Base-by-base conservation (phyloP, 2,329 filamentous ascomycete genomes). In the Trichothecium sympodiale region DNA sequence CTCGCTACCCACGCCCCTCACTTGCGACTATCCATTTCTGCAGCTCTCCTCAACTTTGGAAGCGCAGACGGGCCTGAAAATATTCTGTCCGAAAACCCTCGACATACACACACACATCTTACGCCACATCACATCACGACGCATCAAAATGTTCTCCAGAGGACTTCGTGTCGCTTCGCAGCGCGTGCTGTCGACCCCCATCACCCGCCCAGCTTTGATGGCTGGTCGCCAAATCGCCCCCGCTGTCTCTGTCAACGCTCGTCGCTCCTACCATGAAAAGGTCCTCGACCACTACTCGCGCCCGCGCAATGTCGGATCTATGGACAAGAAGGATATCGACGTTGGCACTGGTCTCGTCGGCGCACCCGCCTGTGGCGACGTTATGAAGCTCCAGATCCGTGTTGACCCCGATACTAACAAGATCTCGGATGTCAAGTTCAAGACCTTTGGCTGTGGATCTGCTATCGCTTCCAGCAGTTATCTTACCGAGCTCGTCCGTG, bases 401-500 rank as follows among this genome's bases (percentile, higher is more conserved):
- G 88, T 95, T 51, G 87, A 95, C 62, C 83, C 84, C 45, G 71
- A 81, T 49, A 85, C 78, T 52, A 84, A 91, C 59, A 89, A 79
- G 48, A 95, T 95, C 56, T 80, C 79, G 50, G 89, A 95, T 50
- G 88, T 94, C 57, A 91, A 93, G 64, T 95, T 95, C 76, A 95
- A 95, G 78, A 95, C 88, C 0, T 95, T 95, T 55, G 88, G 88
- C 35, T 95, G 88, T 58, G 88, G 88, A 37, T 87, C 80, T 20
- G 91, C 91, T 45, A 98, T 98, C 61, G 91, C 91, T 30, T 89
- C 83, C 44, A 93, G 83, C 40, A 91, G 83, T 54, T 98, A 98
- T 58, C 64, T 98, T 51, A 98, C 91, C 2, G 87, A 94, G 62
- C 69, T 98, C 41, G 88, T 98, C 43, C 77, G 86, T 44, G 91